Base-by-base conservation (phyloP, 176 grass and related monocot genomes). In the Carex littledalei region DNA sequence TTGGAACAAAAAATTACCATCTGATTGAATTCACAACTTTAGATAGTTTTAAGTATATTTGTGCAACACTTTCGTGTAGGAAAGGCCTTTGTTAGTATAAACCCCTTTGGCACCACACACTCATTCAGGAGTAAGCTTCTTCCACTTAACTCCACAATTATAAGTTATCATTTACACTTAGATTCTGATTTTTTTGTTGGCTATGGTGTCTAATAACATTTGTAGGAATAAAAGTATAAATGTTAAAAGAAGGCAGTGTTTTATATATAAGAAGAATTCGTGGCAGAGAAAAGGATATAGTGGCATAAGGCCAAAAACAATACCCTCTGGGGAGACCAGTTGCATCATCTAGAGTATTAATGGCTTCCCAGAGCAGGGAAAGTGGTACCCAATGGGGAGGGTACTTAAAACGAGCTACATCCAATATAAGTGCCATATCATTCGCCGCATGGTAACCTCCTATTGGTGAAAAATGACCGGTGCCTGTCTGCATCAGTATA, bases 351-450 rank as follows among this genome's bases (percentile, higher is more conserved):
- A 86, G 77, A 32, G 96, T 92, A 87, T 94, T 89, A 88, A 98
- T 95, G 52, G 95, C 95, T 83, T 95, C 91, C 93, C 95, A 98
- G 77, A 98, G 93, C 54, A 95, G 90, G 67, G 83, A n/a, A 78
- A 98, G 24, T 50, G 93, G 93, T 63, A 95, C 95, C 95, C 95
- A 98, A 58, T 98, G 95, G 2, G 95, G 91, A 73, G 93, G 93
- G 79, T 98, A 98, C 45, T 98, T 98, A 82, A 98, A 98, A 32
- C 95, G 91, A 3, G 95, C 95, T 3, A 95, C 93, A 85, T 98
- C 95, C 63, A 98, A 77, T 89, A 98, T 92, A 20, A 98, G 91
- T 22, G 61, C 95, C 95, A 93, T 95, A 81, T 98, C 95, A 22
- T 86, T 78, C 3, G 78, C 91, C 11, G 87, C 89, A 21, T 98